Percentiles rank a stretch among this genome's conserved stretches.
Conservation (phyloP, 352 stramenopile species). For the Pythium scleroteichum region DNA sequence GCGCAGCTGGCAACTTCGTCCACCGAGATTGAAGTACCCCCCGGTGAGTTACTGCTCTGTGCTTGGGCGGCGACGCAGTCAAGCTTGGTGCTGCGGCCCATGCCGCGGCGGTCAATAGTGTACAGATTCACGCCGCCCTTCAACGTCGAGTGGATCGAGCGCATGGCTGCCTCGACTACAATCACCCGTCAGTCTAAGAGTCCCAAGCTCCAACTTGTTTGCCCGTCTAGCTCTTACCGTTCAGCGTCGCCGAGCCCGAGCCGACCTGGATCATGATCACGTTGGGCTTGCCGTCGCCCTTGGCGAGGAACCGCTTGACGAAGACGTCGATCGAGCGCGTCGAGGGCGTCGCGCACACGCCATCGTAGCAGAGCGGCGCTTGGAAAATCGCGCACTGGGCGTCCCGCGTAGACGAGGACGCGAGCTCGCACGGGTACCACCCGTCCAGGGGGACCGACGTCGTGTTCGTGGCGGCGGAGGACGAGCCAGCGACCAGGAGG, state of each 20-base stretch:
- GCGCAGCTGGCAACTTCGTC: conserved; percentile 23
- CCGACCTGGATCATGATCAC: conserved; percentile 30
- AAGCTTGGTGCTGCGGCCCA: conserved; percentile 26
- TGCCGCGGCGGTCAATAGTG: conserved; percentile 36
- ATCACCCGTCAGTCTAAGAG: not conserved
- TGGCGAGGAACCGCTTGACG: conserved; percentile 28
- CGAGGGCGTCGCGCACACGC: conserved; percentile 23
- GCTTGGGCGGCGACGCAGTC: conserved; percentile 27
- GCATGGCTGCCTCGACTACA: conserved; percentile 47
- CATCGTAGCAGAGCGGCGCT: conserved; percentile 39
- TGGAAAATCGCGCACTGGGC: conserved; percentile 38
- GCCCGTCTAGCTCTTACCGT: not conserved
- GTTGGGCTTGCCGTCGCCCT: conserved; percentile 1
- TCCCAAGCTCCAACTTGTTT: not conserved
- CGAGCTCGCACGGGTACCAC: conserved; percentile 32
- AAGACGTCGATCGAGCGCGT: conserved; percentile 28
- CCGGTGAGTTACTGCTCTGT: conserved; percentile 11
- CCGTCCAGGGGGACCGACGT: conserved; percentile 25
- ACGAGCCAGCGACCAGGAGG: not conserved
- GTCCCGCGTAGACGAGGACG: conserved; percentile 3
- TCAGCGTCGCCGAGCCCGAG: conserved; percentile 16
- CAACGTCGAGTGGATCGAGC: conserved; percentile 28
- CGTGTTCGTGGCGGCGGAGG: not conserved
- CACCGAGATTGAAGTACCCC: conserved; percentile 11
- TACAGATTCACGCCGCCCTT: conserved; percentile 33